Evolutionary conservation across 2,329 filamentous ascomycete species (phyloP), one percentile per base, ranked within the genome.

Genomic region (Amauroascus niger): DNA sequence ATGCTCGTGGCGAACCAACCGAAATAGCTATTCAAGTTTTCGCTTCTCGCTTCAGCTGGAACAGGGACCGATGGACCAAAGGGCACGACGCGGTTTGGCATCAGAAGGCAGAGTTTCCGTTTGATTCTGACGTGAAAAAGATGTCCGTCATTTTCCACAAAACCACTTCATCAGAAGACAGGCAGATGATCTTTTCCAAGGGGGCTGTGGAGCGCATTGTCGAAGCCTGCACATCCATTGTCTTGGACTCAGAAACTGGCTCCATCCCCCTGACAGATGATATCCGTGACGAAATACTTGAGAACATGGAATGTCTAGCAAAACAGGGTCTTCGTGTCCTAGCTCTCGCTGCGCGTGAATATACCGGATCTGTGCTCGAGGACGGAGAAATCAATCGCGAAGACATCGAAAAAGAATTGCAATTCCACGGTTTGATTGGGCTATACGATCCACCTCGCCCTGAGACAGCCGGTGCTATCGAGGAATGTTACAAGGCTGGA

Each of bases 391-490:
- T 76, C 2, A 68, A 69, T 16, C 85, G 88, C 5, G 70, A 74
- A 5, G 70, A 76, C 3, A 77, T 91, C 13, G 88, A 94, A 65
- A 72, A 74, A 33, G 75, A 80, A 28, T 79, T 95, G 30, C 78
- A 76, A 2, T 86, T 94, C 57, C 79, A 87, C 13, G 90, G 89
- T n/a, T 77, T 95, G 8, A 83, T 86, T 47, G 88, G 88, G 53
- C 84, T 95, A 58, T 91, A 93, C 65, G 88, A 95, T 61, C 88
- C 88, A 2, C 88, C 88, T 53, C 86, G 88, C 1, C 80, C 82
- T 1, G 88, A 94, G 70, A 89, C 88, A 0, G 86, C 83, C 20
- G 78, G 76, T 0, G 83, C 86, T 6, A 87, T 90, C 55, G 74
- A 74, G 20, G 79, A 84, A 63, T 88, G 85, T 63, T 80, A 84